A percentile compares a stretch with the other conserved stretches of the same genome.
Evolutionary conservation across 2,329 filamentous ascomycete genomes (phyloP).

Genomic region (Scedosporium aurantiacum): DNA sequence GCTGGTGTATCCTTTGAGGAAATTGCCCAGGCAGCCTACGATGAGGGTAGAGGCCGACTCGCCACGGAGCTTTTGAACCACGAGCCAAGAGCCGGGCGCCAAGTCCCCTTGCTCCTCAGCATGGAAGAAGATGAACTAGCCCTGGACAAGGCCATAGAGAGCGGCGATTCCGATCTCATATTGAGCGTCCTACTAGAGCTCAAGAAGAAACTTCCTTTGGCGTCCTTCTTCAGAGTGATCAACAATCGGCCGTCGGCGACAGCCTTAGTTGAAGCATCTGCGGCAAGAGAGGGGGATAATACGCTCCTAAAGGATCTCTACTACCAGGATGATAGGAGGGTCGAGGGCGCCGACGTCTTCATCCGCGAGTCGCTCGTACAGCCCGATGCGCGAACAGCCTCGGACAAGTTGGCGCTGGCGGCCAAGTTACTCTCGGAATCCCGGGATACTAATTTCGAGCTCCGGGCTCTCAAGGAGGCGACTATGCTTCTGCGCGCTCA

Average conservation of each 20-base stretch:
- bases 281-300: conserved; percentile 59
- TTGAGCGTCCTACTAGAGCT: conserved; percentile 78
- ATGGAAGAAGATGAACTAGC: conserved; percentile 96
- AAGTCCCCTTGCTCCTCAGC: conserved; percentile 81
- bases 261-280: conserved; percentile 78
- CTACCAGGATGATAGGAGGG: conserved; percentile 87
- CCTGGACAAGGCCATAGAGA: conserved; percentile 92
- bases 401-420: conserved; percentile 82
- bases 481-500: conserved; percentile 73
- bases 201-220: conserved; percentile 80
- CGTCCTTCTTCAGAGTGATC: conserved; percentile 85
- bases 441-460: conserved; percentile 66
- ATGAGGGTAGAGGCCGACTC: conserved; percentile 80
- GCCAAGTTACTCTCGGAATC: conserved; percentile 73
- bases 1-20: conserved; percentile 91
- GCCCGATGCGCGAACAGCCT: conserved; percentile 54
- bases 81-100: conserved; percentile 87
- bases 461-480: conserved; percentile 68
- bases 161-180: conserved; percentile 88
- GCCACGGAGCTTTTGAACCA: conserved; percentile 88
- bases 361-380: conserved; percentile 73
- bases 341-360: conserved; percentile 81
- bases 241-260: conserved; percentile 77
- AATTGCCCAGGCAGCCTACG: conserved; percentile 85
- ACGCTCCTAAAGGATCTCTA: conserved; percentile 85